Percentiles rank a stretch among this genome's conserved stretches.
phyloP scores from a whole-genome alignment of 2,329 filamentous ascomycete genomes.

The Delphinella strobiligena region DNA sequence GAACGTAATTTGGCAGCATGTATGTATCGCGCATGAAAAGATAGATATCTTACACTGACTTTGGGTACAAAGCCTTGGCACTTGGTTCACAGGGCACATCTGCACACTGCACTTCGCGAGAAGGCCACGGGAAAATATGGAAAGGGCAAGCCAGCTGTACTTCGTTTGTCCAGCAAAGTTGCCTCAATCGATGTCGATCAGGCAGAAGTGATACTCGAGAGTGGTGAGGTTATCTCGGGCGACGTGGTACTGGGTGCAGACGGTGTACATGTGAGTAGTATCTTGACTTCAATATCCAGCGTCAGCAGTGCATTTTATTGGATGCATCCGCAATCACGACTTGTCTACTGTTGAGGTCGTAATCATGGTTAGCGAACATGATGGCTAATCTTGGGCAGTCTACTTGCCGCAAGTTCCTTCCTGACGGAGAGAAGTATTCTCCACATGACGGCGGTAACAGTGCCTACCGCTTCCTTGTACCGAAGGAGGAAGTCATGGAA shows the following conservation, averaged over 20 bases:
- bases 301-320: too few species aligned
- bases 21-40: background rate
- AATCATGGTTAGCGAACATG: too few species aligned
- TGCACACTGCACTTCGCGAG: slow-evolving; percentile 18
- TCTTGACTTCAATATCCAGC: too few species aligned
- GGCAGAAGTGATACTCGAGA: slow-evolving; percentile 15
- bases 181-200: slow-evolving; percentile 13
- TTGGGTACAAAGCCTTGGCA: slow-evolving; percentile 14
- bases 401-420: slow-evolving; percentile 12
- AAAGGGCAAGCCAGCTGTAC: slow-evolving; percentile 14
- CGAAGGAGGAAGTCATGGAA: slow-evolving; percentile 23
- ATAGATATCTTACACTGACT: too few species aligned
- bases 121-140: slow-evolving; percentile 13
- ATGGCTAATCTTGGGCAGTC: too few species aligned
- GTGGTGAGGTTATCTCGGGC: slow-evolving; percentile 15
- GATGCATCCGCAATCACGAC: too few species aligned
- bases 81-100: slow-evolving; percentile 18
- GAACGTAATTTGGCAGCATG: slow-evolving; percentile 16
- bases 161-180: slow-evolving; percentile 16
- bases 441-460: slow-evolving; percentile 36
- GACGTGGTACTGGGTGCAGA: slow-evolving; percentile 22
- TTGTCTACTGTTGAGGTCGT: too few species aligned
- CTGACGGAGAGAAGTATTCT: slow-evolving; percentile 12
- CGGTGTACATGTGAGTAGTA: slow-evolving; percentile 17
- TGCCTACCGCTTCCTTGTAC: slow-evolving; percentile 46